Evolutionary conservation across 2,329 filamentous ascomycete genomes (phyloP).

Genomic region (Lachnellula cervina): DNA sequence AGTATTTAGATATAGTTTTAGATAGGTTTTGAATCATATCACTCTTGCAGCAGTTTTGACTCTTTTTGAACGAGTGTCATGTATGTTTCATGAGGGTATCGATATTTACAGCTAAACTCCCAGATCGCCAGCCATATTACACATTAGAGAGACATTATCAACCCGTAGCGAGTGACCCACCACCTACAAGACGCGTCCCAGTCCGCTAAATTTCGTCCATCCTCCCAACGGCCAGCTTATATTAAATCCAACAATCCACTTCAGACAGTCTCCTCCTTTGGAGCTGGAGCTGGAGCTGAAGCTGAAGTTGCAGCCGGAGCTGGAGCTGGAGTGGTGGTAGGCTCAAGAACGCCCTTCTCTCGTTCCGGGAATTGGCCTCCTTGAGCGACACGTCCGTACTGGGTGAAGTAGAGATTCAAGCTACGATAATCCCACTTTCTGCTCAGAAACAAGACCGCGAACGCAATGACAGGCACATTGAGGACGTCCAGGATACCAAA

Average conservation of each 20-base stretch:
- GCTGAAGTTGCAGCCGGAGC: neutral
- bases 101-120: neutral
- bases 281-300: neutral
- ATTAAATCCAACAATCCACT: neutral
- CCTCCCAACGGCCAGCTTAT: neutral
- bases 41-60: no score
- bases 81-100: neutral
- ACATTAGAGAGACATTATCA: neutral
- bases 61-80: neutral
- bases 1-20: no score
- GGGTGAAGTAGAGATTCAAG: slow-evolving; percentile 26
- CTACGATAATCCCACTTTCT: slow-evolving; percentile 18
- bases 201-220: no score
- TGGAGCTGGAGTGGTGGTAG: neutral
- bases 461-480: slow-evolving; percentile 48
- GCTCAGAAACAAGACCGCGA: slow-evolving; percentile 12
- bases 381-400: slow-evolving; percentile 24
- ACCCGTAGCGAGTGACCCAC: neutral
- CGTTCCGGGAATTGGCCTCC: slow-evolving; percentile 14
- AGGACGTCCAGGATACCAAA: slow-evolving; percentile 63
- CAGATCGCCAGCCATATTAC: neutral
- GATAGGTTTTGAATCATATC: no score
- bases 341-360: slow-evolving; percentile 9
- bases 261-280: neutral
- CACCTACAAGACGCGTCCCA: neutral